Percentiles rank a stretch among this genome's conserved stretches.
phyloP scores from a whole-genome alignment of 495 filamentous ascomycete genomes.

The Xylaria castorea region DNA sequence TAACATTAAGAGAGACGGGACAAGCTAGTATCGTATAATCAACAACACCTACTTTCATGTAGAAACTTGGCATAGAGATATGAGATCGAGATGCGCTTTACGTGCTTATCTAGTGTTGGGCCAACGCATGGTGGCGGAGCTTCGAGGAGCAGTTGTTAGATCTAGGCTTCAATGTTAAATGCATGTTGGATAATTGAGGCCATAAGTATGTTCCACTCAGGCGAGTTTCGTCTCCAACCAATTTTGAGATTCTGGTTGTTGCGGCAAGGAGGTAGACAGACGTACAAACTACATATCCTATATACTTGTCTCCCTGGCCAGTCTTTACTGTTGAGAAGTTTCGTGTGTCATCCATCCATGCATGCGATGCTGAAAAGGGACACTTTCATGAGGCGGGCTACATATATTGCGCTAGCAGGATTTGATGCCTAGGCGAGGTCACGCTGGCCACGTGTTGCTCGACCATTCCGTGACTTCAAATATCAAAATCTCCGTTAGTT shows the following conservation, averaged over 20 bases:
- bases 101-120: background rate
- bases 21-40: conserved; percentile 6
- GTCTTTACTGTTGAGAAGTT: background rate
- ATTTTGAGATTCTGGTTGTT: background rate
- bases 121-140: background rate
- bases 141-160: background rate
- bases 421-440: background rate
- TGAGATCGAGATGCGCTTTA: background rate
- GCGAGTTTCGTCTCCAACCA: background rate
- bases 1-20: background rate
- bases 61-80: background rate
- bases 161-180: background rate
- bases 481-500: conserved; percentile 10
- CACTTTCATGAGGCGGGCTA: background rate
- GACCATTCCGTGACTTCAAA: conserved; percentile 22
- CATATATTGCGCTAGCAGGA: background rate
- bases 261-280: background rate
- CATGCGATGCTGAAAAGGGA: conserved; percentile 17
- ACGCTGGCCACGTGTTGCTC: conserved; percentile 28
- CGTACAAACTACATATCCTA: background rate
- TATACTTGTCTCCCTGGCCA: background rate
- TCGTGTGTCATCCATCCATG: background rate
- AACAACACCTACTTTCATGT: background rate
- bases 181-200: background rate
- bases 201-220: background rate